phyloP scores from a whole-genome alignment of 805 yeast species.

The Pichia eremophila region DNA sequence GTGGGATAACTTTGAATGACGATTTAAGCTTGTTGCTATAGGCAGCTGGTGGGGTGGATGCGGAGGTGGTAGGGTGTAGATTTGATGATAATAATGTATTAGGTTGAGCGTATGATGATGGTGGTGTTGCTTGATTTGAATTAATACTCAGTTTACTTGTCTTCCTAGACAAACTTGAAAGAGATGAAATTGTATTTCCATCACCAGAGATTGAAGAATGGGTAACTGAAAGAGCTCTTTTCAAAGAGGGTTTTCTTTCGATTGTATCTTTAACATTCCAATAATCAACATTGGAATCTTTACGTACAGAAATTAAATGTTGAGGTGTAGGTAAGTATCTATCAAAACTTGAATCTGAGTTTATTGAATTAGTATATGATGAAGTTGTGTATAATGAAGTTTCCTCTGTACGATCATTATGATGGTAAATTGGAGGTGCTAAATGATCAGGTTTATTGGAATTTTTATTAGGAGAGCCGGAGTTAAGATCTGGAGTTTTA shows the following conservation, averaged over 20 bases:
- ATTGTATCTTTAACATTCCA: constrained; percentile 44
- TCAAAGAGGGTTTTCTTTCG: constrained; percentile 16
- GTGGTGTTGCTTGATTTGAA: not conserved
- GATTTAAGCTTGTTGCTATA: constrained; percentile 20
- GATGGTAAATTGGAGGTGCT: not conserved
- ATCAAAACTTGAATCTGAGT: constrained; percentile 29
- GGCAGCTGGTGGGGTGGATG: not conserved
- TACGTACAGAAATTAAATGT: constrained; percentile 39
- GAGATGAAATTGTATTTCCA: not conserved
- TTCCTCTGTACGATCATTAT: constrained; percentile 5
- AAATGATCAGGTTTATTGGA: constrained; percentile 1
- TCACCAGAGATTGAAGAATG: constrained; percentile 10
- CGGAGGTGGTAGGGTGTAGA: not conserved
- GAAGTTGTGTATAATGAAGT: constrained; percentile 33
- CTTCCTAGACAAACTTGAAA: constrained; percentile 2
- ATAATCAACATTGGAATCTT: constrained; percentile 37
- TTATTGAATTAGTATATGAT: constrained; percentile 49
- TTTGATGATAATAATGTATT: not conserved
- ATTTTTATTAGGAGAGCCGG: constrained; percentile 4
- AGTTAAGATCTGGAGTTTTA: not conserved
- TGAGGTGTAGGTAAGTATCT: constrained; percentile 59
- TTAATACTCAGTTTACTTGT: constrained; percentile 4
- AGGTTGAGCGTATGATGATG: not conserved
- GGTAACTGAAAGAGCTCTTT: constrained; percentile 23
- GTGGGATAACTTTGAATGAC: constrained; percentile 53